These are phyloP conservation scores for Aspergillus heteromorphus DNA, from an alignment of 495 filamentous ascomycete genomes.

Conservation along the genomic window DNA sequence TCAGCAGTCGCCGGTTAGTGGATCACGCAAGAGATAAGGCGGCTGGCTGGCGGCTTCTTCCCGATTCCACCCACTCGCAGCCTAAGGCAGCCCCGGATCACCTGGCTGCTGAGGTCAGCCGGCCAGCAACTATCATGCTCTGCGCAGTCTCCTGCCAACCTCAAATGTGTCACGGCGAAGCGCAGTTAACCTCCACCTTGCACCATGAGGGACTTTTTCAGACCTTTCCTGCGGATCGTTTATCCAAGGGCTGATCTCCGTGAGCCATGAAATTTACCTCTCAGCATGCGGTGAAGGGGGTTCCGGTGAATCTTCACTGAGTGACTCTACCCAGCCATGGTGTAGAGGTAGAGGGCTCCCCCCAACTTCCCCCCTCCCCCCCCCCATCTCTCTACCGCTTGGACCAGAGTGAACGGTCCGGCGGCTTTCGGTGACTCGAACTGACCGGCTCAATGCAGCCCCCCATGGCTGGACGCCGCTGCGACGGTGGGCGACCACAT, in stretches of 20 bases:
- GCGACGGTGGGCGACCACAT: neutral
- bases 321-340: constrained; percentile 5
- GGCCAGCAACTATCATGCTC: constrained; percentile 11
- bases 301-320: neutral
- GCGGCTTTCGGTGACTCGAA: neutral
- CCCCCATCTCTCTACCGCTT: neutral
- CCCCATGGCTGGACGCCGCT: neutral
- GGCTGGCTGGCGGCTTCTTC: neutral
- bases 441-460: neutral
- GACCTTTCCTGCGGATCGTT: neutral
- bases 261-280: neutral
- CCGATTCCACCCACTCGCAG: neutral
- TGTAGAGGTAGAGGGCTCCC: neutral
- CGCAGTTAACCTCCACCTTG: constrained; percentile 10
- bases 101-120: constrained; percentile 19
- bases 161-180: constrained; percentile 3
- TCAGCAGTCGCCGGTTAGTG: too few species aligned
- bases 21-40: neutral
- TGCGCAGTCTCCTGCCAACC: constrained; percentile 11
- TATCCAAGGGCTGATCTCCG: neutral
- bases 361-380: neutral
- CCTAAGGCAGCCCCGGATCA: constrained; percentile 6
- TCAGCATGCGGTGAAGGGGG: too few species aligned
- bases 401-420: neutral
- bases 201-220: neutral